Evolutionary conservation across 2,329 filamentous ascomycete genomes (phyloP).

Genomic region (Colletotrichum cuscutae): DNA sequence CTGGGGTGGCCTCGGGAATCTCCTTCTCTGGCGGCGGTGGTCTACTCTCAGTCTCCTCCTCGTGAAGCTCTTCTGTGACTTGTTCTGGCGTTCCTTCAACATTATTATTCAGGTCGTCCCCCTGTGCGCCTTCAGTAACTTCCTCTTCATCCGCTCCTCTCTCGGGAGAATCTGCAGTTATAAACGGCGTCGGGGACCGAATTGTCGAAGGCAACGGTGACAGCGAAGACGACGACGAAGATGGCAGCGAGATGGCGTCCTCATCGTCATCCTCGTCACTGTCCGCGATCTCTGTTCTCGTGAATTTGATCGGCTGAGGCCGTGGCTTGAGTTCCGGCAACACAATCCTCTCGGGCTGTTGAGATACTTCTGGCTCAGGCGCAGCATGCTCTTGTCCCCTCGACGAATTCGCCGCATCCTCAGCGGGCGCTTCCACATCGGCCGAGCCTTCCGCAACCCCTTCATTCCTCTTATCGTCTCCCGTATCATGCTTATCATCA

Average conservation of each 20-base stretch:
- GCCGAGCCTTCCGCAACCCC: not conserved
- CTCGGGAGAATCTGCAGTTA: not conserved
- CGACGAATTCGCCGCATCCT: not conserved
- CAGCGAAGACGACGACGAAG: conserved; percentile 23
- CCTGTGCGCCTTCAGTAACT: not conserved
- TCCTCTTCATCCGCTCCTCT: not conserved
- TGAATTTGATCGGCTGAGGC: not conserved
- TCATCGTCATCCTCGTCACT: conserved; percentile 55
- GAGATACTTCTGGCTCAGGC: not conserved
- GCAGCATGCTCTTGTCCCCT: not conserved
- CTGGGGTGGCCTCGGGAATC: not conserved
- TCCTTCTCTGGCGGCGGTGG: not conserved
- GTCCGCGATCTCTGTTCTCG: conserved; percentile 47
- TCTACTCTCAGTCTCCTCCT: not conserved
- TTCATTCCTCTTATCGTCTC: not conserved
- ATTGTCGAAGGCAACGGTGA: conserved; percentile 35
- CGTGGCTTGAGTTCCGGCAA: conserved; percentile 23
- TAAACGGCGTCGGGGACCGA: not conserved
- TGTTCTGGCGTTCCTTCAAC: not conserved
- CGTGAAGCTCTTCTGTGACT: not conserved
- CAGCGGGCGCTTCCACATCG: not conserved
- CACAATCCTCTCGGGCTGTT: not conserved
- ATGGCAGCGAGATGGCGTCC: conserved; percentile 35
- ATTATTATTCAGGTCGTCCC: no score
- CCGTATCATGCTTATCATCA: not conserved